phyloP scores from a whole-genome alignment of 1,284 basidiomycete species.

The Trichosporon coremiiforme region DNA sequence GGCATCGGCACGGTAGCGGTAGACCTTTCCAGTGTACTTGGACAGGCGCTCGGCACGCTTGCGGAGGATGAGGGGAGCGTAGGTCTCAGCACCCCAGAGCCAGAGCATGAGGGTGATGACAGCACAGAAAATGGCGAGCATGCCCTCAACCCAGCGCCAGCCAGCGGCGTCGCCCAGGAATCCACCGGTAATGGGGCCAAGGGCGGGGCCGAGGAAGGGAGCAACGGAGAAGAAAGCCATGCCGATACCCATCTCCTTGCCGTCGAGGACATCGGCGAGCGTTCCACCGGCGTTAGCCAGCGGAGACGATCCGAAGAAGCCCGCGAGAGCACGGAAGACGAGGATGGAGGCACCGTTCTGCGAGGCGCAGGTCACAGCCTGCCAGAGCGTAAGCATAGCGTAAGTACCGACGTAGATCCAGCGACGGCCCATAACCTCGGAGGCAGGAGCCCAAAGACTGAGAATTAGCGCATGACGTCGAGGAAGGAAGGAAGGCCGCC shows the following conservation, averaged over 20 bases:
- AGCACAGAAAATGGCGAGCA: conserved; percentile 62
- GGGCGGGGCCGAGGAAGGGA: conserved; percentile 32
- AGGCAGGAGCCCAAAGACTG: conserved; percentile 57
- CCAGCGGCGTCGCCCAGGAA: conserved; percentile 53
- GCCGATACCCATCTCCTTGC: conserved; percentile 48
- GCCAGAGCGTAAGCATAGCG: conserved; percentile 48
- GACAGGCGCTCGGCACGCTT: conserved; percentile 50
- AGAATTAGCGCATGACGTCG: too few species aligned
- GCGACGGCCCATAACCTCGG: conserved; percentile 62
- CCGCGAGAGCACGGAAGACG: conserved; percentile 50
- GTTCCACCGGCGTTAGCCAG: conserved; percentile 55
- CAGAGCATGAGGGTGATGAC: conserved; percentile 31
- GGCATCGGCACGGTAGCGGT: conserved; percentile 57
- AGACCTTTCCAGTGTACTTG: conserved; percentile 56
- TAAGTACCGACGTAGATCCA: conserved; percentile 66
- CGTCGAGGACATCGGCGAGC: conserved; percentile 50
- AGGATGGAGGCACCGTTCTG: conserved; percentile 41
- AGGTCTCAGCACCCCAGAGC: conserved; percentile 56
- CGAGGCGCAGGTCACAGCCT: conserved; percentile 39
- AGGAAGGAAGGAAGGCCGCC: too few species aligned
- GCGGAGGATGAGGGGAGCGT: conserved; percentile 57
- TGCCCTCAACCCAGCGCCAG: conserved; percentile 66
- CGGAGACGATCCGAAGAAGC: conserved; percentile 54
- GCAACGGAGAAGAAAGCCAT: conserved; percentile 37
- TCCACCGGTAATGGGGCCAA: conserved; percentile 49